These are phyloP conservation scores for Setomelanomma holmii DNA, from an alignment of 2,329 filamentous ascomycete species.

Conservation along the genomic window DNA sequence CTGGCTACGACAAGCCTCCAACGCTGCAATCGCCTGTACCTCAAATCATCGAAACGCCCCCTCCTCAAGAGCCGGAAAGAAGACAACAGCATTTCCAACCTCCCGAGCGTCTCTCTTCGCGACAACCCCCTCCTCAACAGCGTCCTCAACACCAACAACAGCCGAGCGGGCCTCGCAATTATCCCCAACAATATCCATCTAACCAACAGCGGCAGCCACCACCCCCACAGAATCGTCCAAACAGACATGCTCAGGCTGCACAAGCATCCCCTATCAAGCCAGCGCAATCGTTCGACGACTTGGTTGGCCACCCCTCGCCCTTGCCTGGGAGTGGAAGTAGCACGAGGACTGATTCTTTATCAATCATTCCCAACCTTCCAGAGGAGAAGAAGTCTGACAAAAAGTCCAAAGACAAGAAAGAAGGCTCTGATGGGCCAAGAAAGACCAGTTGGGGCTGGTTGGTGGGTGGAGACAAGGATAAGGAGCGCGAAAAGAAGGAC, in stretches of 20 bases:
- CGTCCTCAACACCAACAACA: conserved; percentile 24
- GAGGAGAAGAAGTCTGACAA: conserved; percentile 77
- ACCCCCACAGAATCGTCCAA: conserved; percentile 27
- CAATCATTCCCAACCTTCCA: conserved; percentile 77
- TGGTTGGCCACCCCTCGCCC: conserved; percentile 70
- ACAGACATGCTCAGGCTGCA: conserved; percentile 39
- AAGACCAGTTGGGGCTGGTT: conserved; percentile 90
- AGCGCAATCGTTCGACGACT: conserved; percentile 67
- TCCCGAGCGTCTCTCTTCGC: conserved; percentile 61
- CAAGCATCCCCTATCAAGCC: conserved; percentile 48
- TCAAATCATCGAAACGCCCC: conserved; percentile 70
- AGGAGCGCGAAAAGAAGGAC: conserved; percentile 66
- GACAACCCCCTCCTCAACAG: conserved; percentile 42
- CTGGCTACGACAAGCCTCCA: conserved; percentile 54
- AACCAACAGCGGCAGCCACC: conserved; percentile 33
- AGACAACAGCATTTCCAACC: conserved; percentile 44
- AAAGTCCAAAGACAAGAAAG: conserved; percentile 74
- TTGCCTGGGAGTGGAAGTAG: conserved; percentile 75
- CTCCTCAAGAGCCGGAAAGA: conserved; percentile 41
- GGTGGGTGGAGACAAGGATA: conserved; percentile 70
- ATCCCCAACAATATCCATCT: conserved; percentile 15
- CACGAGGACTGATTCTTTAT: conserved; percentile 74
- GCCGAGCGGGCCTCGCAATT: conserved; percentile 24
- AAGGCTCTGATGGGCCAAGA: conserved; percentile 67
- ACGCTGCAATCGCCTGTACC: conserved; percentile 51